Percentiles rank a stretch among this genome's conserved stretches.
These are phyloP conservation scores for Beta vulgaris DNA, from an alignment of 148 eudicot species.

Conservation along the genomic window DNA sequence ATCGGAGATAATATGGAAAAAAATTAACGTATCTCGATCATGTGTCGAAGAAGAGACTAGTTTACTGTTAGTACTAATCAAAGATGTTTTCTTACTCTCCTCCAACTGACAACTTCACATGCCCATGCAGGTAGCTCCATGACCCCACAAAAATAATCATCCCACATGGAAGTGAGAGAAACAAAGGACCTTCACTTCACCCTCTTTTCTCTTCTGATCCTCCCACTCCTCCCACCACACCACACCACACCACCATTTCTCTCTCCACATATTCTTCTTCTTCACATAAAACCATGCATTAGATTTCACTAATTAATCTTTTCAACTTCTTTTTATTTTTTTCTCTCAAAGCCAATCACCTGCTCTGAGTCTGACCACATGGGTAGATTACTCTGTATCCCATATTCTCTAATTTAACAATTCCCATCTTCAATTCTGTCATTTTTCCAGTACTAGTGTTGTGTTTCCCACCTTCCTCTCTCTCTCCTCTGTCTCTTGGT, in stretches of 20 bases:
- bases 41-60: too few species aligned
- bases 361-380: constrained; percentile 38
- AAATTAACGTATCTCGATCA: too few species aligned
- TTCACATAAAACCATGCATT: constrained; percentile 29
- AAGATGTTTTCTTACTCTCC: constrained; percentile 11
- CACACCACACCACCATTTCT: constrained; percentile 9
- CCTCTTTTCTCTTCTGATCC: background rate
- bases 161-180: constrained; percentile 53
- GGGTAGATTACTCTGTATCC: constrained; percentile 25
- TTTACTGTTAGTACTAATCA: too few species aligned
- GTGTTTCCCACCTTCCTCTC: background rate
- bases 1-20: too few species aligned
- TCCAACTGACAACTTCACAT: constrained; percentile 61
- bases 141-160: constrained; percentile 34
- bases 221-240: constrained; percentile 9
- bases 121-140: constrained; percentile 41
- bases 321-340: background rate
- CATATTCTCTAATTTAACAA: constrained; percentile 28
- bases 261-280: constrained; percentile 16
- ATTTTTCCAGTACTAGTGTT: constrained; percentile 1
- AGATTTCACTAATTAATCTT: constrained; percentile 8
- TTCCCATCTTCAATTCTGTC: constrained; percentile 7
- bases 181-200: background rate
- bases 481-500: constrained; percentile 16
- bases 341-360: constrained; percentile 19